Evolutionary conservation across 2,329 filamentous ascomycete species (phyloP), one percentile per base, ranked within the genome.

Genomic region (Pseudopyricularia cyperi): DNA sequence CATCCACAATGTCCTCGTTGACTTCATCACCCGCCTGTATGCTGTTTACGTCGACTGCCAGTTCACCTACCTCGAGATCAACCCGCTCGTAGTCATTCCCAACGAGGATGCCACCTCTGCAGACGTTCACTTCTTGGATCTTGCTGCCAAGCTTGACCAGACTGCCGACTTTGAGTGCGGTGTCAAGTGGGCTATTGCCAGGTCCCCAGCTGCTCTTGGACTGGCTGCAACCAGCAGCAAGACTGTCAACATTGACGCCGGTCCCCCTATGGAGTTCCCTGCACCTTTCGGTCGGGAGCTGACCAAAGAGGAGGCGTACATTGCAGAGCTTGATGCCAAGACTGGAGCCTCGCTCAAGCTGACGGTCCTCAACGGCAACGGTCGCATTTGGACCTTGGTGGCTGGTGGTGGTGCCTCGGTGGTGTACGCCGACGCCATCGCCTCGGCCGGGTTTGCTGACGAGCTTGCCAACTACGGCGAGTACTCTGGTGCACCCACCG

Each of bases 41-140:
- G 93, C 91, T 63, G 93, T 98, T 74, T 98, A 97, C 66, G 93
- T 97, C 59, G 93, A 98, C 79, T 95, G 88, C 82, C 93, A 98
- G 74, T 98, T 98, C 82, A 97, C 93, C 66, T 98, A 98, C 77
- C 89, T 98, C 62, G 93, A 98, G 75, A 98, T 98, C 79, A 98
- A 98, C 83, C 93, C 93, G 61, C 77, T 98, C 58, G 93, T 98
- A 56, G 93, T 96, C 68, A 91, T 98, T 64, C 93, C 93, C 70
- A 97, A 97, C 71, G 85, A 80, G 60, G 83, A 90, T 63, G 86
- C 80, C 66, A 97, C 91, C 60, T 95, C 89, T 54, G 93, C 93
- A 53, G 85, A 89, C 42, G 93, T 98, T 52, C 82, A 96, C 81
- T 98, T 98, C 83, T 82, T 98, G 61, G 93, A 98, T 76, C 79